Percentiles rank a stretch among this genome's conserved stretches.
Evolutionary conservation across 2,329 filamentous ascomycete species (phyloP).

Genomic region (Penicillium sp.): DNA sequence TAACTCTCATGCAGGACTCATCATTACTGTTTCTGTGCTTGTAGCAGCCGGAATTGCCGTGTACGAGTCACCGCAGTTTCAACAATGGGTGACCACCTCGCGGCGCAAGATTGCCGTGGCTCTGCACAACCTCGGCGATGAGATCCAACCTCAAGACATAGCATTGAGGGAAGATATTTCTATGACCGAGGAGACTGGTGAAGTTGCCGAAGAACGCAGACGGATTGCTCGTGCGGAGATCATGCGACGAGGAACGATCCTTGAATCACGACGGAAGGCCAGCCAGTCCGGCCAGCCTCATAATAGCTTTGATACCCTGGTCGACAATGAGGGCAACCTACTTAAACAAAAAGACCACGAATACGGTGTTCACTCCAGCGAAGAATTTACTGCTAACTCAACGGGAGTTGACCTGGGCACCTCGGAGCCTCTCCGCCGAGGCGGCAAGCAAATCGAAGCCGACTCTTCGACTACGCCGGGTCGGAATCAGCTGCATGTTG

Average conservation of each 20-base stretch:
- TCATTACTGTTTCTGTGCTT: constrained; percentile 60
- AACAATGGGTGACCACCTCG: constrained; percentile 60
- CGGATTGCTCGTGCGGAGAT: constrained; percentile 47
- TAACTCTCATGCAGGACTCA: constrained; percentile 50
- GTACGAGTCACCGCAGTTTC: constrained; percentile 62
- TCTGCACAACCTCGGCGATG: constrained; percentile 59
- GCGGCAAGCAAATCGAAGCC: constrained; percentile 15
- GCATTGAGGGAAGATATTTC: constrained; percentile 42
- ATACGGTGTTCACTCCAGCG: constrained; percentile 6
- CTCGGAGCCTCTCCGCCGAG: constrained; percentile 28
- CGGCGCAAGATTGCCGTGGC: constrained; percentile 60
- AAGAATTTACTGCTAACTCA: constrained; percentile 29
- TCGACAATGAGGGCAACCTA: constrained; percentile 43
- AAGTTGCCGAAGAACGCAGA: constrained; percentile 45
- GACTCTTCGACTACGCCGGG: constrained; percentile 8
- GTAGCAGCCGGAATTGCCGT: constrained; percentile 62
- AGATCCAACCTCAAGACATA: constrained; percentile 51
- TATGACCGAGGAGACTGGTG: constrained; percentile 46
- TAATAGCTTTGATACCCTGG: constrained; percentile 45
- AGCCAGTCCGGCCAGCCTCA: constrained; percentile 16
- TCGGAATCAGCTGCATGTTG: constrained; percentile 25
- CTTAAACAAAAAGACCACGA: constrained; percentile 11
- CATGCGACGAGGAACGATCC: constrained; percentile 39
- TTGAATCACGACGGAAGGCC: constrained; percentile 38
- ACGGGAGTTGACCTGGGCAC: constrained; percentile 36